Base-by-base conservation (phyloP, 495 filamentous ascomycete species). In the Hypoxylon crocopeplum region DNA sequence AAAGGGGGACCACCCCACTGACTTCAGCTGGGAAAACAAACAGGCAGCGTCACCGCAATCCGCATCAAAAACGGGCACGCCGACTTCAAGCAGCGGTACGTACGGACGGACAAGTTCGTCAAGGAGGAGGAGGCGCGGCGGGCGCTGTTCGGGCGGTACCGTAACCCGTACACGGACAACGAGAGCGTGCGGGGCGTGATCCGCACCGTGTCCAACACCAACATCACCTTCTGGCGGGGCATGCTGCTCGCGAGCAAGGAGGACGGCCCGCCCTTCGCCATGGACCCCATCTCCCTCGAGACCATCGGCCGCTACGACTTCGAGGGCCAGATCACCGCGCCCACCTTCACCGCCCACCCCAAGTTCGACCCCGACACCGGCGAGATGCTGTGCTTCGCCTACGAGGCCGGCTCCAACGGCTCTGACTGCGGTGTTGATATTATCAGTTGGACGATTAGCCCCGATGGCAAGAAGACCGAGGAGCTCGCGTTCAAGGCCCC, bases 341-440 rank as follows among this genome's bases (percentile, higher is more conserved):
- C 78, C 5, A 85, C 81, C 0, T 85, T 87, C 53, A 84, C 83
- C 0, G 84, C 84, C 1, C 84, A 87, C 56, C 84, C 84, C 0
- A 87, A 87, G 62, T 71, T 84, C 41, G 83, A 85, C 52, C 84
- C 83, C 0, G 70, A 69, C 11, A 85, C 78, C 1, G 77, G 79
- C 8, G 84, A 87, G 64, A 75, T 86, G 74, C 53, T 84, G 4
- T 79, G 76, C 34, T 84, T 82, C 52, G 81, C 79, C 2, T 85
- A 85, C 53, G 81, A 82, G 59, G 76, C 76, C 0, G 77, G 77
- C 6, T 74, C 75, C 1, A 69, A 81, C 42, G 76, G 77, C 0
- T 46, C 66, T 2, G 75, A 79, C 51, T 76, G 72, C 29, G 75
- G 71, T 0, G 65, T 68, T 1, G 82, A 84, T 37, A 72, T 84